Conservation (phyloP, 78 protist genomes). For the slime mould (Dictyostelium discoideum) region DNA sequence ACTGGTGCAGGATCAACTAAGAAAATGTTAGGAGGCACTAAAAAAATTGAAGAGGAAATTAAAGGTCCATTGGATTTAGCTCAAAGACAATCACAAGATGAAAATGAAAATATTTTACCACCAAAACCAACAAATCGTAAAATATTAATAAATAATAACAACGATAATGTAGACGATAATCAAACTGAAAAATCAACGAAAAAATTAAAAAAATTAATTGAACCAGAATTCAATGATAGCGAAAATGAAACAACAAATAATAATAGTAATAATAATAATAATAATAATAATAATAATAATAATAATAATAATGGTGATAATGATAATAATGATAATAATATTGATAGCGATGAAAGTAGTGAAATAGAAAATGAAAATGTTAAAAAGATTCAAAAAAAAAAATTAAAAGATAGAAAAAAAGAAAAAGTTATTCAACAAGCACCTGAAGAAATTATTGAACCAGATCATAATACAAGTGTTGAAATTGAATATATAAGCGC, state of each 20-base stretch:
- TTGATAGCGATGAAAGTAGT: neutral
- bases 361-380: neutral
- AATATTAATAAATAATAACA: neutral
- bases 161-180: neutral
- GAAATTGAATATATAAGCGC: neutral
- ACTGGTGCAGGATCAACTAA: neutral
- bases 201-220: neutral
- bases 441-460: neutral
- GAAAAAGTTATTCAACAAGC: no score
- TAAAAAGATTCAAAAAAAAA: neutral
- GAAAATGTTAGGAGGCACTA: neutral
- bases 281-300: neutral
- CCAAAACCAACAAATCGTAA: conserved; percentile 20
- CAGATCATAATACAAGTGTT: neutral
- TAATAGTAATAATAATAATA: neutral
- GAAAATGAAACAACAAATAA: neutral
- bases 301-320: neutral
- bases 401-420: neutral
- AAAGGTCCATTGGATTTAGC: conserved; percentile 11
- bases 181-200: neutral
- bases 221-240: neutral
- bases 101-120: neutral
- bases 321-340: neutral
- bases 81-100: neutral
- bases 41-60: neutral